phyloP scores from a whole-genome alignment of 1,284 basidiomycete genomes.

The Sanguinoderma infundibulare region DNA sequence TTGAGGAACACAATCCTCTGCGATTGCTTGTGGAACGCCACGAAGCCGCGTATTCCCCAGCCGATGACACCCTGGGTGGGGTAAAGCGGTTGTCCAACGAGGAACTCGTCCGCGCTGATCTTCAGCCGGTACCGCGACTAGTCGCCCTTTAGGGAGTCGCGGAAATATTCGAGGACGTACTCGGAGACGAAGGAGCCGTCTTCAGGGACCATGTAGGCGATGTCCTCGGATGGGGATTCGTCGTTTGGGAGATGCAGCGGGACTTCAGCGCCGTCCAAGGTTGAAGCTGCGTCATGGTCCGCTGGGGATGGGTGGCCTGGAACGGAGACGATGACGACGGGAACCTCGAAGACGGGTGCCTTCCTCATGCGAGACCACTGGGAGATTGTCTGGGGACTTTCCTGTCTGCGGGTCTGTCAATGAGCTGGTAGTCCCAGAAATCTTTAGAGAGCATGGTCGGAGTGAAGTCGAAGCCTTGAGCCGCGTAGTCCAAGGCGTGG shows the following conservation, averaged over 20 bases:
- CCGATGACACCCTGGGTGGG: not conserved
- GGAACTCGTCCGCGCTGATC: not conserved
- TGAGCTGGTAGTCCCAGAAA: not conserved
- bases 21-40: not conserved
- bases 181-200: not conserved
- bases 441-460: not conserved
- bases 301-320: not conserved
- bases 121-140: not conserved
- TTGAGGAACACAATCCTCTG: slow-evolving; percentile 1
- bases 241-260: too few relatives aligned
- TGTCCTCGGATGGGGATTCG: too few relatives aligned
- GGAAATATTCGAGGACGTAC: not conserved
- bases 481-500: not conserved
- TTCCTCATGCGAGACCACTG: not conserved
- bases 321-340: too few relatives aligned
- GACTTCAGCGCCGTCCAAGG: too few relatives aligned
- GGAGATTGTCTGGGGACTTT: not conserved
- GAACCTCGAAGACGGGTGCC: not conserved
- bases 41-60: not conserved
- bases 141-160: not conserved
- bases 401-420: too few relatives aligned
- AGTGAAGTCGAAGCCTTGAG: slow-evolving; percentile 1
- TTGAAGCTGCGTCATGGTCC: too few relatives aligned
- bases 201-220: not conserved
- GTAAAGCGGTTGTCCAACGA: not conserved